Conservation (phyloP, 257 asterid species). For the Solanum pimpinellifolium region DNA sequence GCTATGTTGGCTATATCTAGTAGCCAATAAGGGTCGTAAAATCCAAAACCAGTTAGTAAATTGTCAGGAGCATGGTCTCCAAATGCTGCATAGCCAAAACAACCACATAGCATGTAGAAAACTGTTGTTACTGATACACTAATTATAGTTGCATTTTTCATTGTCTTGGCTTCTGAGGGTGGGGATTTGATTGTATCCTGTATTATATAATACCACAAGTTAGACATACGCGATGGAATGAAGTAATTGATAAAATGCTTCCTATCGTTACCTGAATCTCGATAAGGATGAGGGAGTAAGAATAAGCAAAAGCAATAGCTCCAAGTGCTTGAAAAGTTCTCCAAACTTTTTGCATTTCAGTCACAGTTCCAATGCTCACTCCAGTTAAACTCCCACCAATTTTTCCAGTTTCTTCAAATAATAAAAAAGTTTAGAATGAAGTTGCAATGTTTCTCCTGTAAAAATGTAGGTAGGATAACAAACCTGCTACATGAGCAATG, state of each 20-base stretch:
- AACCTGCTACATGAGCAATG: slow-evolving; percentile 43
- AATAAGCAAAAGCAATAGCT: slow-evolving; percentile 78
- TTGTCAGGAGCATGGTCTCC: slow-evolving; percentile 84
- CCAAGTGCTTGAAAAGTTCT: slow-evolving; percentile 74
- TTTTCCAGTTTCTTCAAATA: slow-evolving; percentile 37
- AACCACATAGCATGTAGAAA: slow-evolving; percentile 91
- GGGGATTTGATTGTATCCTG: slow-evolving; percentile 80
- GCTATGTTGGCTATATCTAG: slow-evolving; percentile 78
- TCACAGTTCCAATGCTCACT: slow-evolving; percentile 54
- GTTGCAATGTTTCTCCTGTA: background rate
- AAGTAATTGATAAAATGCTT: background rate
- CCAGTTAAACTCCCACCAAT: slow-evolving; percentile 68
- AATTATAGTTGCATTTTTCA: slow-evolving; percentile 62
- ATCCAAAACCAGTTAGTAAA: slow-evolving; percentile 81
- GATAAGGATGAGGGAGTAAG: slow-evolving; percentile 68
- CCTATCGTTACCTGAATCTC: slow-evolving; percentile 48
- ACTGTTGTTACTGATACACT: slow-evolving; percentile 65
- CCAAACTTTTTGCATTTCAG: slow-evolving; percentile 60
- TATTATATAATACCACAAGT: background rate
- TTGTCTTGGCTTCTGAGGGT: slow-evolving; percentile 65
- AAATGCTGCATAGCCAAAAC: slow-evolving; percentile 87
- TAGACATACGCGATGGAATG: background rate
- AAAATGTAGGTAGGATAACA: background rate
- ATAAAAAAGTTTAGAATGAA: no score
- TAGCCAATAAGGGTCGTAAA: slow-evolving; percentile 83